A percentile compares a stretch with the other conserved stretches of the same genome.
Conservation (phyloP, 2,329 filamentous ascomycete species). For the Xylariomycetidae sp. region DNA sequence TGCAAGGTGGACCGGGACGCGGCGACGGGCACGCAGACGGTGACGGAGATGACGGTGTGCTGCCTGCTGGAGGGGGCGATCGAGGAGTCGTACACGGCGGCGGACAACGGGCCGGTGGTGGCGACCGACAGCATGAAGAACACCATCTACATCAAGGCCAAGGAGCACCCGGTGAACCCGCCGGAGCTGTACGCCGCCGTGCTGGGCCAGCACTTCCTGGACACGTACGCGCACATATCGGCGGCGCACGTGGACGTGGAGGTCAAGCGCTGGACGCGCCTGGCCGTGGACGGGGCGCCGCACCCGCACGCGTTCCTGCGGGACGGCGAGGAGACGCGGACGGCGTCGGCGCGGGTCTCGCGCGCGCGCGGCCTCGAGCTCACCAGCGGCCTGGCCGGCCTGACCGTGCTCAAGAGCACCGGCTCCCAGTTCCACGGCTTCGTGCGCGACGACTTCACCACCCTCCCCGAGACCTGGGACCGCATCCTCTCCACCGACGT, state of each 20-base stretch:
- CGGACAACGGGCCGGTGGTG: conserved; percentile 92
- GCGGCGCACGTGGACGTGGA: conserved; percentile 74
- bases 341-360: conserved; percentile 66
- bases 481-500: conserved; percentile 93
- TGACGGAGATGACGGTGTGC: conserved; percentile 92
- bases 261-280: conserved; percentile 86
- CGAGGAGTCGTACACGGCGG: conserved; percentile 79
- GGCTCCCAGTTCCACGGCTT: conserved; percentile 95
- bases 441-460: conserved; percentile 88
- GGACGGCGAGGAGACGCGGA: conserved; percentile 82
- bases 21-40: conserved; percentile 70
- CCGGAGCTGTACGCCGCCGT: conserved; percentile 87
- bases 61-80: conserved; percentile 91
- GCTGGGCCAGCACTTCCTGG: conserved; percentile 81
- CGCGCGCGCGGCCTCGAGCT: conserved; percentile 67
- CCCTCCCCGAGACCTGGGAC: conserved; percentile 85
- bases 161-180: conserved; percentile 85
- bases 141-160: conserved; percentile 90
- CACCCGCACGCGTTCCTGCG: conserved; percentile 94
- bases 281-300: conserved; percentile 71
- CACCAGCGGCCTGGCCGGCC: conserved; percentile 69
- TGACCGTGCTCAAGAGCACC: conserved; percentile 92
- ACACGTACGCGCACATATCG: conserved; percentile 83
- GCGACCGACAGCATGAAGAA: conserved; percentile 99
- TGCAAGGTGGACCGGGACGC: conserved; percentile 87